These are phyloP conservation scores for Saturnispora mendoncae DNA, from an alignment of 805 yeast species.

Conservation along the genomic window DNA sequence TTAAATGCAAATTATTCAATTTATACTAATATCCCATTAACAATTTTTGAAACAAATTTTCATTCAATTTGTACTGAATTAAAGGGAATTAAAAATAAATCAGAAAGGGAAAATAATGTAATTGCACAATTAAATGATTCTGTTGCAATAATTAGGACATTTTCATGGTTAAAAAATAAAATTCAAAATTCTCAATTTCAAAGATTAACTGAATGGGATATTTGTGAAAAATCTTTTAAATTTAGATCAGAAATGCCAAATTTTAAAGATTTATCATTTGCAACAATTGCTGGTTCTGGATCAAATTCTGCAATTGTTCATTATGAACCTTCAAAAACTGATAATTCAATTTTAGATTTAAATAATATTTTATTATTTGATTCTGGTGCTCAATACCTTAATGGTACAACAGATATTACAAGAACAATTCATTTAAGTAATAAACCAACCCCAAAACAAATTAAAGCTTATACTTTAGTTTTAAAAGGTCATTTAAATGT, in stretches of 20 bases:
- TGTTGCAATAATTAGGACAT: constrained; percentile 59
- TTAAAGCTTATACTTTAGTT: constrained; percentile 69
- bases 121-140: constrained; percentile 81
- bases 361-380: constrained; percentile 68
- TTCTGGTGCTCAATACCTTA: constrained; percentile 85
- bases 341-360: constrained; percentile 54
- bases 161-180: constrained; percentile 74
- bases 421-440: constrained; percentile 66
- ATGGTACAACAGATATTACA: constrained; percentile 96
- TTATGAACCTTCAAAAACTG: constrained; percentile 57
- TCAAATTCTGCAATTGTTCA: constrained; percentile 70
- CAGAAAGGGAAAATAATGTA: constrained; percentile 64
- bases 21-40: constrained; percentile 19
- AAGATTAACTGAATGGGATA: constrained; percentile 44
- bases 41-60: constrained; percentile 16
- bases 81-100: constrained; percentile 67
- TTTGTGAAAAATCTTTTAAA: constrained; percentile 43
- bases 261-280: constrained; percentile 64
- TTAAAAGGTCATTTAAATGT: constrained; percentile 87
- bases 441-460: constrained; percentile 46
- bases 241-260: constrained; percentile 35
- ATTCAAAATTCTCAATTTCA: constrained; percentile 32
- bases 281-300: constrained; percentile 69
- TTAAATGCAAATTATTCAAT: constrained; percentile 25
- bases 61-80: constrained; percentile 40